Percentiles rank a stretch among this genome's conserved stretches.
phyloP scores from a whole-genome alignment of 805 yeast genomes.

The Pichia deserticola region DNA sequence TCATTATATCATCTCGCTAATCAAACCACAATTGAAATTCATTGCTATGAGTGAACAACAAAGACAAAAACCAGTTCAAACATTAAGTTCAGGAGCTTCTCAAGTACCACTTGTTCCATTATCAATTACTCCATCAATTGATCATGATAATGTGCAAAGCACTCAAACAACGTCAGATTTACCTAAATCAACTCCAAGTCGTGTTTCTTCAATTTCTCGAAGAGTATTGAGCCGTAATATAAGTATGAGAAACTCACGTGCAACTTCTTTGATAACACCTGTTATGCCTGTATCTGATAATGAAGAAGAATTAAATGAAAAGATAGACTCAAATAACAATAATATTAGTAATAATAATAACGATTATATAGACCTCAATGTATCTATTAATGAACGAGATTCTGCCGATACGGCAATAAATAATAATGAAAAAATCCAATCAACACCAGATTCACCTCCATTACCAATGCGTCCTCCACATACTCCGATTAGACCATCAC shows the following conservation, averaged over 20 bases:
- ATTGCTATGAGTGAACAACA: neutral
- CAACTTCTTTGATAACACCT: conserved; percentile 6
- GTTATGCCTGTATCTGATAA: neutral
- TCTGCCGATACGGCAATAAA: neutral
- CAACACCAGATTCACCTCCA: neutral
- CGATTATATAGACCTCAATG: neutral
- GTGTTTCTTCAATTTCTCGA: neutral
- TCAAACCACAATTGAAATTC: neutral
- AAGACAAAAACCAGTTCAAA: neutral
- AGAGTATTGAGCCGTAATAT: neutral
- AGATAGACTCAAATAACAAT: neutral
- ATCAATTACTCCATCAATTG: conserved; percentile 2
- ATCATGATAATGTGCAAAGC: neutral
- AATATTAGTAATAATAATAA: neutral
- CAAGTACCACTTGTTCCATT: conserved; percentile 1
- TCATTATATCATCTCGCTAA: no score
- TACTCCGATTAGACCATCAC: neutral
- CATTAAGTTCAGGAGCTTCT: neutral
- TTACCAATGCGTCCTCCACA: conserved; percentile 3
- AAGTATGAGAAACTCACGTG: conserved; percentile 3
- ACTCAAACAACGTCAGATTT: neutral
- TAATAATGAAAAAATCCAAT: neutral
- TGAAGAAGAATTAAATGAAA: neutral
- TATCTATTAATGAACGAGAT: neutral
- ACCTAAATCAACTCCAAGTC: neutral